A percentile compares a stretch with the other conserved stretches of the same genome.
These are phyloP conservation scores for Crithidia expoeki DNA, from an alignment of 208 protist genomes.

Conservation along the genomic window DNA sequence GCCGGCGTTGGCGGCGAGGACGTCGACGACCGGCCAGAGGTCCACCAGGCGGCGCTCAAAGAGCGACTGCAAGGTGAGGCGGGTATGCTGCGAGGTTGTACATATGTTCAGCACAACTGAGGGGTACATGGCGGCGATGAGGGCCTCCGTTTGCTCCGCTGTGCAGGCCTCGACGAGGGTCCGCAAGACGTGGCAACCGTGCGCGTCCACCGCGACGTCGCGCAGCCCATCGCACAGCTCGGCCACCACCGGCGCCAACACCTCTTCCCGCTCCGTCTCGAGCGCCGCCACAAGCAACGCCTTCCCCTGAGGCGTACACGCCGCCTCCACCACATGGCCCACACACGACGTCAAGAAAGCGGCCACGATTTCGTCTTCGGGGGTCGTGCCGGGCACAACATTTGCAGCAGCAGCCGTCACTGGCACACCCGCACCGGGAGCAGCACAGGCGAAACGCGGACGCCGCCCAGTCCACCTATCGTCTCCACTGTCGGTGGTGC, in stretches of 20 bases:
- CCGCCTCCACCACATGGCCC: conserved; percentile 59
- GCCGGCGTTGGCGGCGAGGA: conserved; percentile 61
- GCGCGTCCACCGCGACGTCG: conserved; percentile 60
- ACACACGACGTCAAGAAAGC: conserved; percentile 27
- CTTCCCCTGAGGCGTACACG: conserved; percentile 68
- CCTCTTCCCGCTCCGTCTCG: conserved; percentile 46
- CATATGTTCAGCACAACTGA: conserved; percentile 82
- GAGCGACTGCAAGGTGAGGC: conserved; percentile 70
- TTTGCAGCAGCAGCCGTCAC: conserved; percentile 1
- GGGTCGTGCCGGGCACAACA: neutral
- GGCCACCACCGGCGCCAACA: conserved; percentile 47
- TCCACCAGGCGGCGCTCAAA: conserved; percentile 75
- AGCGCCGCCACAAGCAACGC: conserved; percentile 51
- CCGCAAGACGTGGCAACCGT: conserved; percentile 83
- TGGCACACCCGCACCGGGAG: neutral
- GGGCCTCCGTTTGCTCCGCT: conserved; percentile 47
- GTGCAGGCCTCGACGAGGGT: conserved; percentile 54
- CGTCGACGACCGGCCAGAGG: conserved; percentile 59
- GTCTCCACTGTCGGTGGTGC: neutral
- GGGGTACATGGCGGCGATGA: conserved; percentile 67
- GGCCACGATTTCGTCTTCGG: conserved; percentile 23
- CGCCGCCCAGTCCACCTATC: neutral
- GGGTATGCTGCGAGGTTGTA: conserved; percentile 82
- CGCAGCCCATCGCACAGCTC: conserved; percentile 64
- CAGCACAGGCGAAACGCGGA: conserved; percentile 1